Conservation (phyloP, 805 yeast species). For the Myxozyma melibiosi region DNA sequence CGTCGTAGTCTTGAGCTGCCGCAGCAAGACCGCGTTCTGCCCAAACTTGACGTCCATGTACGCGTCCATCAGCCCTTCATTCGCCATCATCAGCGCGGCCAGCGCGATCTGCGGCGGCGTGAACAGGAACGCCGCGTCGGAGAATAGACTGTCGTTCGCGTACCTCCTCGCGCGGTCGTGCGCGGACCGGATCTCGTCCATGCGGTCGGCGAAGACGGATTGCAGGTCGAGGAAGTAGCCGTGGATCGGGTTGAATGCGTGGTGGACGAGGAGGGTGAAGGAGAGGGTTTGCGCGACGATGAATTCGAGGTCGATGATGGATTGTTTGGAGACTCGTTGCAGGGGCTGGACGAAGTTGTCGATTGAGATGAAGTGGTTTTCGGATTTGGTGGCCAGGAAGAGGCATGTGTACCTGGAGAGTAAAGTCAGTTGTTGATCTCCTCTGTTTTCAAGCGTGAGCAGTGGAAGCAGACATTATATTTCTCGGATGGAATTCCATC, state of each 20-base stretch:
- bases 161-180: conserved; percentile 68
- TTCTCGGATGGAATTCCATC: conserved; percentile 86
- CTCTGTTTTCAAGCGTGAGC: neutral
- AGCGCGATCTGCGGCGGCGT: conserved; percentile 97
- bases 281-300: conserved; percentile 68
- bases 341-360: conserved; percentile 74
- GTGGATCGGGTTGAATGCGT: conserved; percentile 85
- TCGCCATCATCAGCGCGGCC: conserved; percentile 73
- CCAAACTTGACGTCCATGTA: conserved; percentile 69
- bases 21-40: conserved; percentile 34
- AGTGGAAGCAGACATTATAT: conserved; percentile 54
- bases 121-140: conserved; percentile 74
- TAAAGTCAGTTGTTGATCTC: neutral
- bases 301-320: conserved; percentile 79
- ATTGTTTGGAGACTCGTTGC: conserved; percentile 61
- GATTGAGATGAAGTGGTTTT: conserved; percentile 85
- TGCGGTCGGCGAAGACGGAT: conserved; percentile 48
- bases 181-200: conserved; percentile 48
- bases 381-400: conserved; percentile 89
- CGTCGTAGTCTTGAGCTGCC: conserved; percentile 19
- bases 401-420: conserved; percentile 61
- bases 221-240: conserved; percentile 95
- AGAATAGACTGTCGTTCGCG: conserved; percentile 66
- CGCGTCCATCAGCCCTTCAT: conserved; percentile 62
- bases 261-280: conserved; percentile 84